A percentile compares a stretch with the other conserved stretches of the same genome.
These are phyloP conservation scores for Calophaca sinica DNA, from an alignment of 306 rosid genomes.

Conservation along the genomic window DNA sequence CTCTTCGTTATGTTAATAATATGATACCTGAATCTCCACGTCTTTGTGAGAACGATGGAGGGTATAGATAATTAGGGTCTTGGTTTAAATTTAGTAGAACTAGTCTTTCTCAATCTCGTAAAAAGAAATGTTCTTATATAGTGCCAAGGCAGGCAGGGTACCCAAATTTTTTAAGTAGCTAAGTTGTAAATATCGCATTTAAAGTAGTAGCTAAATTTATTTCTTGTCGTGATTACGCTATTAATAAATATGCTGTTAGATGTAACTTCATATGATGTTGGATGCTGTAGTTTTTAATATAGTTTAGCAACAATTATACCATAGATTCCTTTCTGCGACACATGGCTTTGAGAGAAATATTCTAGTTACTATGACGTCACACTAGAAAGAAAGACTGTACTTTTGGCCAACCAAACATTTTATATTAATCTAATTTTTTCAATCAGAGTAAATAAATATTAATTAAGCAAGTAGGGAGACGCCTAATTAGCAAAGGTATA, in stretches of 20 bases:
- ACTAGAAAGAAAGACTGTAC: constrained; percentile 37
- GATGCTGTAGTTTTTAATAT: constrained; percentile 5
- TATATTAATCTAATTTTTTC: neutral
- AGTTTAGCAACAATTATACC: constrained; percentile 47
- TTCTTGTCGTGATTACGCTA: constrained; percentile 48
- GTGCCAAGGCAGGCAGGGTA: constrained; percentile 36
- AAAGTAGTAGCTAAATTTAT: constrained; percentile 28
- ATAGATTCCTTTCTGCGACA: constrained; percentile 47
- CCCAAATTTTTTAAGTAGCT: constrained; percentile 29
- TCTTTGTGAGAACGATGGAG: constrained; percentile 41
- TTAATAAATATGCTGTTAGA: constrained; percentile 31
- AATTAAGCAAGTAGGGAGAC: constrained; percentile 18
- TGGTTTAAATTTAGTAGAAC: constrained; percentile 4
- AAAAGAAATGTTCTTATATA: constrained; percentile 20
- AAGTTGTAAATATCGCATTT: constrained; percentile 50
- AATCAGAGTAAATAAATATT: neutral
- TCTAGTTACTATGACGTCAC: constrained; percentile 48
- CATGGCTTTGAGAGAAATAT: constrained; percentile 50
- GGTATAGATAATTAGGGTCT: constrained; percentile 13
- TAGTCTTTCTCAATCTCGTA: constrained; percentile 31
- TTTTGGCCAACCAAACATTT: constrained; percentile 38
- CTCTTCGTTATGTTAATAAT: constrained; percentile 33
- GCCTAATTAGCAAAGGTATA: neutral
- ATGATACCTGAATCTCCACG: constrained; percentile 39
- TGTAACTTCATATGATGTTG: constrained; percentile 48